Evolutionary conservation across 345 rosid genomes (phyloP).

Genomic region (Citrus inodora): DNA sequence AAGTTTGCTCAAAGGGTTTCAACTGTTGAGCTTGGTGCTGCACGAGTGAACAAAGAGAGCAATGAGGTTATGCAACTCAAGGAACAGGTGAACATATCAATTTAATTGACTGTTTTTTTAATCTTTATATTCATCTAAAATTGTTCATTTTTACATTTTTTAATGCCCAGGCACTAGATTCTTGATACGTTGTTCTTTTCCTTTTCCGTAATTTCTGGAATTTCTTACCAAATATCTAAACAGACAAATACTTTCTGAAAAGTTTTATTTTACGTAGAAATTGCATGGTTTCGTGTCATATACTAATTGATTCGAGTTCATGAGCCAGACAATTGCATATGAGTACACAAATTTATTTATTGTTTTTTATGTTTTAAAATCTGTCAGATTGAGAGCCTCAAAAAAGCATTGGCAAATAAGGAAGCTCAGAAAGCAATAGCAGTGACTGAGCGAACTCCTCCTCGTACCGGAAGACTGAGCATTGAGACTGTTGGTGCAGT

Average conservation of each 20-base stretch:
- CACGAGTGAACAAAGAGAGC: slow-evolving; percentile 73
- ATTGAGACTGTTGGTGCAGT: slow-evolving; percentile 48
- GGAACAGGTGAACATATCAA: slow-evolving; percentile 51
- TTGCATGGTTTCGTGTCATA: not conserved
- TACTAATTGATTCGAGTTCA: not conserved
- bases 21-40: slow-evolving; percentile 79
- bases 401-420: slow-evolving; percentile 67
- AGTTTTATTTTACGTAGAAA: not conserved
- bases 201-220: not conserved
- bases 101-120: not conserved
- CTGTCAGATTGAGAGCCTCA: slow-evolving; percentile 78
- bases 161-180: not conserved
- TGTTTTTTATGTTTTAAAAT: not conserved
- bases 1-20: slow-evolving; percentile 92
- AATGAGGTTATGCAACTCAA: slow-evolving; percentile 77
- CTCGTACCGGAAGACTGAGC: slow-evolving; percentile 58
- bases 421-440: slow-evolving; percentile 37
- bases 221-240: not conserved
- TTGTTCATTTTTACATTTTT: not conserved
- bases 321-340: not conserved
- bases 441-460: slow-evolving; percentile 64
- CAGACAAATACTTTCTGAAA: not conserved
- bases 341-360: not conserved
- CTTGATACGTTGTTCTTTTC: not conserved
- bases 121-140: not conserved